A percentile compares a stretch with the other conserved stretches of the same genome.
Evolutionary conservation across 2,329 filamentous ascomycete genomes (phyloP).

Genomic region (Exophiala alcalophila): DNA sequence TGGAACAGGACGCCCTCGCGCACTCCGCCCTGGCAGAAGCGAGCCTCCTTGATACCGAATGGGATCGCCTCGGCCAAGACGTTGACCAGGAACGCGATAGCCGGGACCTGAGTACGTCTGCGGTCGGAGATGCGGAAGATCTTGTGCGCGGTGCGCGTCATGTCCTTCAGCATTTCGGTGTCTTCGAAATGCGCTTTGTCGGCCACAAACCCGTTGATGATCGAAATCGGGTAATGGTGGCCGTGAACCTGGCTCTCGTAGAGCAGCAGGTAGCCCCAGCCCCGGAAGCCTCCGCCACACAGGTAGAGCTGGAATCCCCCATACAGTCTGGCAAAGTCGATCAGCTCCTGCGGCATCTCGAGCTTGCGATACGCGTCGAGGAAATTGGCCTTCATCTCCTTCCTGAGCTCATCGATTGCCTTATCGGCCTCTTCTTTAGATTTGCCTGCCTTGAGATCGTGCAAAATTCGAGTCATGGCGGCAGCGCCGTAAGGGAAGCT

Average conservation of each 20-base stretch:
- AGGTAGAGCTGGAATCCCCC: slow-evolving; percentile 71
- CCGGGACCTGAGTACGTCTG: slow-evolving; percentile 75
- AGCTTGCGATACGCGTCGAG: slow-evolving; percentile 54
- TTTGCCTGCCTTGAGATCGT: slow-evolving; percentile 43
- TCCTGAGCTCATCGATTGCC: slow-evolving; percentile 38
- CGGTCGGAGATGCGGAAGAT: slow-evolving; percentile 75
- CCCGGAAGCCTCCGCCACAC: slow-evolving; percentile 84
- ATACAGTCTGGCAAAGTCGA: slow-evolving; percentile 42
- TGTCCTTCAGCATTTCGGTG: slow-evolving; percentile 74
- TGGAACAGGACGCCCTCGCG: slow-evolving; percentile 73
- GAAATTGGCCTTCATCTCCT: slow-evolving; percentile 56
- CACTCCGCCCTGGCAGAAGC: slow-evolving; percentile 84
- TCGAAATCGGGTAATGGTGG: slow-evolving; percentile 75
- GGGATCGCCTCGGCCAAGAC: slow-evolving; percentile 70
- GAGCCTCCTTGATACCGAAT: slow-evolving; percentile 64
- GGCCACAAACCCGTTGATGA: slow-evolving; percentile 77
- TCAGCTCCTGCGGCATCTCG: slow-evolving; percentile 56
- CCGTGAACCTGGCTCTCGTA: slow-evolving; percentile 67
- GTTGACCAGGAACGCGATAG: slow-evolving; percentile 74
- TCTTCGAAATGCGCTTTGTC: slow-evolving; percentile 68
- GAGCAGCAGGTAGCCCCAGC: slow-evolving; percentile 87
- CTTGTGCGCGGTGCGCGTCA: slow-evolving; percentile 70
- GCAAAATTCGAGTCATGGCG: slow-evolving; percentile 57
- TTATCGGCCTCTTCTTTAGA: slow-evolving; percentile 33
- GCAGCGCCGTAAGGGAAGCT: slow-evolving; percentile 70